Percentiles rank a stretch among this genome's conserved stretches.
Evolutionary conservation across 2,329 filamentous ascomycete genomes (phyloP).

Genomic region (Nigrospora sphaerica): DNA sequence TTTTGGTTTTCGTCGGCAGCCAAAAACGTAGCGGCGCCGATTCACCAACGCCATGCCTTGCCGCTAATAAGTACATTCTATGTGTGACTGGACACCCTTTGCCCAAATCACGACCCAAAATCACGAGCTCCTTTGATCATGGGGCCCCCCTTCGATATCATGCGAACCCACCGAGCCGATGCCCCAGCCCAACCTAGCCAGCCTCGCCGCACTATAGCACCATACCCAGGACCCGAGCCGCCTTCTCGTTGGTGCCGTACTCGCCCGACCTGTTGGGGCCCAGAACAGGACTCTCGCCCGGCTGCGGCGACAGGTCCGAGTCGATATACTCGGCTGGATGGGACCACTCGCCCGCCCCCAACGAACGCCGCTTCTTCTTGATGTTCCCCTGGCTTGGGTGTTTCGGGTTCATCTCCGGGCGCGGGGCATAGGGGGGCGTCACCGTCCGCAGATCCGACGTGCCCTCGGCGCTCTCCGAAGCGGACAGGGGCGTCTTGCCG

Average conservation of each 20-base stretch:
- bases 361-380: constrained; percentile 24
- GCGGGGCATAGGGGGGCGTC: constrained; percentile 9
- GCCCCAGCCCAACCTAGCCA: too few relatives aligned
- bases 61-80: too few relatives aligned
- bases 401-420: constrained; percentile 13
- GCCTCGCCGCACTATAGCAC: constrained; percentile 2
- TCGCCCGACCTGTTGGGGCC: constrained; percentile 11
- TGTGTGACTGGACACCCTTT: too few relatives aligned
- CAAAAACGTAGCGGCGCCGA: too few relatives aligned
- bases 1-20: too few relatives aligned
- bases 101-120: too few relatives aligned
- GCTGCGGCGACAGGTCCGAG: constrained; percentile 8
- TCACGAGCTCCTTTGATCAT: too few relatives aligned
- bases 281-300: constrained; percentile 20
- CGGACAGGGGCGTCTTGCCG: constrained; percentile 13
- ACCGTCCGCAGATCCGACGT: constrained; percentile 12
- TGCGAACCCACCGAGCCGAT: too few relatives aligned
- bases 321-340: constrained; percentile 23
- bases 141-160: too few relatives aligned
- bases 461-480: constrained; percentile 8
- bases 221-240: constrained; percentile 4
- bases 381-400: constrained; percentile 23
- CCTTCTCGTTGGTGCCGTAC: constrained; percentile 10
- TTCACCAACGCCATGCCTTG: too few relatives aligned
- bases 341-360: constrained; percentile 20